phyloP scores from a whole-genome alignment of 495 filamentous ascomycete genomes.

The Penicillium arizonense region DNA sequence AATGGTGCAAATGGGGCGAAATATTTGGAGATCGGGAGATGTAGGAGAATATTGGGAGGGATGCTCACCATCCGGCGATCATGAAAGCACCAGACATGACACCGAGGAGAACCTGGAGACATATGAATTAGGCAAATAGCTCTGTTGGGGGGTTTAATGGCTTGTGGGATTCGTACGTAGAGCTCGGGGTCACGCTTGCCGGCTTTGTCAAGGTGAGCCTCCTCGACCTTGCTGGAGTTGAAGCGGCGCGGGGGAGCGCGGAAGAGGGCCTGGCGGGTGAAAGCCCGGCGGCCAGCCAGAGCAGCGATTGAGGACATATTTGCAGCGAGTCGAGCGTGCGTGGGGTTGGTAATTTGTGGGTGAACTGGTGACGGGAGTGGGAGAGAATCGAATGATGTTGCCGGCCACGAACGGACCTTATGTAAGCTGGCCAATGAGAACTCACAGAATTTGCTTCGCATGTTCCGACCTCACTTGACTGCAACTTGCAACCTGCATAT shows the following conservation, averaged over 20 bases:
- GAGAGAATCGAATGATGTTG: slow-evolving; percentile 42
- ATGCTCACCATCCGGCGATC: slow-evolving; percentile 72
- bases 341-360: slow-evolving; percentile 12
- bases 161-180: slow-evolving; percentile 54
- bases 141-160: slow-evolving; percentile 14
- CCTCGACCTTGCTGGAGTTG: slow-evolving; percentile 45
- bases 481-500: too few species aligned
- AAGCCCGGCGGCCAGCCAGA: slow-evolving; percentile 50
- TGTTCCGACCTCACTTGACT: slow-evolving; percentile 26
- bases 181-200: slow-evolving; percentile 79
- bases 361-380: slow-evolving; percentile 21
- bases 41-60: slow-evolving; percentile 34
- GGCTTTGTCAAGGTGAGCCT: slow-evolving; percentile 58
- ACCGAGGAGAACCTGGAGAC: slow-evolving; percentile 72
- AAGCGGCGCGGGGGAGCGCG: slow-evolving; percentile 43
- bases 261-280: slow-evolving; percentile 44
- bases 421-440: too few species aligned
- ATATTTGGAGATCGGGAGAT: slow-evolving; percentile 2
- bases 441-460: too few species aligned
- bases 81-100: slow-evolving; percentile 89
- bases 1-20: slow-evolving; percentile 8
- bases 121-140: slow-evolving; percentile 14
- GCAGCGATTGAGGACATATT: slow-evolving; percentile 56
- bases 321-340: slow-evolving; percentile 23
- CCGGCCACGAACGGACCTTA: slow-evolving; percentile 8